Evolutionary conservation across 208 protist species (phyloP).

Genomic region (Trypanosomatidae sp.): DNA sequence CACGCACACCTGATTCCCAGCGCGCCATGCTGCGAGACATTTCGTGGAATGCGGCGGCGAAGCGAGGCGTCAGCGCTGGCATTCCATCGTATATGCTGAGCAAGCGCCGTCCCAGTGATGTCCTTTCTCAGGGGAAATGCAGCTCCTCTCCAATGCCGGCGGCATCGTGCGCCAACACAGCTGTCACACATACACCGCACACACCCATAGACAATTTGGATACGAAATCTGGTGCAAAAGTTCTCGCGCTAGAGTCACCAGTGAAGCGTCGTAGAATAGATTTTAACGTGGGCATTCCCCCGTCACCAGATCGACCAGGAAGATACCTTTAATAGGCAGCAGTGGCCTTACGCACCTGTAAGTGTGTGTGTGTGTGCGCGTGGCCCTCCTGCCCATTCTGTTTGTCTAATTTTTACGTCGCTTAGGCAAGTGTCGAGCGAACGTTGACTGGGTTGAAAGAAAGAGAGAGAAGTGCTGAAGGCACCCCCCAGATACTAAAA

Average conservation of each 20-base stretch:
- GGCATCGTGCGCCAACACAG: background rate
- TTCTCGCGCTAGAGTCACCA: constrained; percentile 40
- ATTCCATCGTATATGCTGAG: constrained; percentile 48
- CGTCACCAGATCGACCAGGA: constrained; percentile 37
- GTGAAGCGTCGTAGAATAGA: constrained; percentile 32
- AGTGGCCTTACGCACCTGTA: too few relatives aligned
- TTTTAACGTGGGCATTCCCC: constrained; percentile 23
- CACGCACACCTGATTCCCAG: background rate
- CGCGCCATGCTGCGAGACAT: constrained; percentile 20
- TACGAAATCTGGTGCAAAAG: too few relatives aligned
- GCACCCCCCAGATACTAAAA: too few relatives aligned
- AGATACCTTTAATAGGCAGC: too few relatives aligned
- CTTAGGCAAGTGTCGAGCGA: too few relatives aligned
- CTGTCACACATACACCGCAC: background rate
- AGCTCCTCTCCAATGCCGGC: constrained; percentile 21
- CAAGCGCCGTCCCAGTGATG: too few relatives aligned
- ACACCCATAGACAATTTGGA: constrained; percentile 13
- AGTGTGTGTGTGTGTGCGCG: background rate
- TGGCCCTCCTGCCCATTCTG: background rate
- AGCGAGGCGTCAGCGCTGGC: constrained; percentile 7
- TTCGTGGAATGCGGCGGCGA: constrained; percentile 16
- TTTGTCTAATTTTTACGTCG: too few relatives aligned
- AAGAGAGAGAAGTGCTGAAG: too few relatives aligned
- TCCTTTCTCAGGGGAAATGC: too few relatives aligned
- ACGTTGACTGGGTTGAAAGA: too few relatives aligned